Percentiles rank a stretch among this genome's conserved stretches.
These are phyloP conservation scores for Sporisorium scitamineum DNA, from an alignment of 1,284 basidiomycete species.

Conservation along the genomic window DNA sequence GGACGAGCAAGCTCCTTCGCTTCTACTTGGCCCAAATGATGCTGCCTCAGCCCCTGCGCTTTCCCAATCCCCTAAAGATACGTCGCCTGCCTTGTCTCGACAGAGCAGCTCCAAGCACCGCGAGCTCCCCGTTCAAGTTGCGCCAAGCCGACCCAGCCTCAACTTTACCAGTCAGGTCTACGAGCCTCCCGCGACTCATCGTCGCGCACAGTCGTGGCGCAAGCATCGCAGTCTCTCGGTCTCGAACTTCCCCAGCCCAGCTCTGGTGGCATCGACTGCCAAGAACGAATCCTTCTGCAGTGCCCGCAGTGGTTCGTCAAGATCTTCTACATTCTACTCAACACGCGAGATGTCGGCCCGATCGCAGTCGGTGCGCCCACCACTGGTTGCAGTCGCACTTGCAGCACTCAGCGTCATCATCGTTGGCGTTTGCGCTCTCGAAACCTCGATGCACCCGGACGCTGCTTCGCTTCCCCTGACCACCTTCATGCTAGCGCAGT, in stretches of 20 bases:
- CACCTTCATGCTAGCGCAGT: conserved; percentile 53
- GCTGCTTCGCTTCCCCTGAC: conserved; percentile 50
- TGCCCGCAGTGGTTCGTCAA: conserved; percentile 1
- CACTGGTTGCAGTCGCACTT: conserved; percentile 42
- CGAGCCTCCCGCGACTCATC: conserved; percentile 25
- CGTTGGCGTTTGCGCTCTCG: conserved; percentile 42
- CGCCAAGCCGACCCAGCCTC: conserved; percentile 3
- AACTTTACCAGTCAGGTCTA: conserved; percentile 35
- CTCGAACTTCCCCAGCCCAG: conserved; percentile 21
- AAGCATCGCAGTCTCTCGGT: conserved; percentile 41
- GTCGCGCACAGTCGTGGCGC: conserved; percentile 34
- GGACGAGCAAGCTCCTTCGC: conserved; percentile 7
- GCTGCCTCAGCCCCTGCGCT: conserved; percentile 5
- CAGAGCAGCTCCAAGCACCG: conserved; percentile 39
- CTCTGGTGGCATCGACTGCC: not conserved
- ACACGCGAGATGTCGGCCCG: conserved; percentile 12
- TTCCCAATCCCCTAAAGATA: conserved; percentile 23
- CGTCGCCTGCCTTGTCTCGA: conserved; percentile 27
- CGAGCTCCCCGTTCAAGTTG: not conserved
- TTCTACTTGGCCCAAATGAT: not conserved
- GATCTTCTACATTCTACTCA: not conserved
- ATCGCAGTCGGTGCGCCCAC: conserved; percentile 16
- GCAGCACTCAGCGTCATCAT: conserved; percentile 41
- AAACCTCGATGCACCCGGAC: conserved; percentile 46
- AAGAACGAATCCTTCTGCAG: not conserved